Evolutionary conservation across 2,329 filamentous ascomycete genomes (phyloP), one percentile per base, ranked within the genome.

Genomic region (Pseudogymnoascus sp.): DNA sequence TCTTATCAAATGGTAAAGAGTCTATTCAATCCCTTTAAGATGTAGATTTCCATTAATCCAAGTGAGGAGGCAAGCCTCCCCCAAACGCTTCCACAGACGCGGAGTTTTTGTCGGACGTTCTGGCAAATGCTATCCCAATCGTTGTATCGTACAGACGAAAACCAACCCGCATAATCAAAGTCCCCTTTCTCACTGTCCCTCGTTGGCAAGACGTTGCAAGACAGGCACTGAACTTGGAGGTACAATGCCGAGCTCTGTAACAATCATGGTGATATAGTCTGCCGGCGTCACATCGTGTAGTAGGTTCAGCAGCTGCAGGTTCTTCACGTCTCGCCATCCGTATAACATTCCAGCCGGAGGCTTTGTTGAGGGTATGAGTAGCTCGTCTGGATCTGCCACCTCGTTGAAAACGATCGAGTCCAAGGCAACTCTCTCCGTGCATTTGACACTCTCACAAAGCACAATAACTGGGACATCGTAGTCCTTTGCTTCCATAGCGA

Each of bases 381-480:
- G 77, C 77, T 91, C 81, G 75, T 89, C 85, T 76, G 91, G 72
- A 74, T 93, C 82, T 77, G 85, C 92, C 66, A 97, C 88, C 78
- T 99, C 95, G 75, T 99, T 99, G 71, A 91, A 88, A 44, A 95
- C 93, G 68, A 97, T 90, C 23, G 91, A 93, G 76, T 97, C 95
- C 13, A 96, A 85, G 6, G 91, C 90, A 10, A 97, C 91, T 64
- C 91, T 88, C 70, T 91, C 87, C 71, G 95, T 90, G 74, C 97
- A 97, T 77, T 97, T 99, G 78, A 97, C 87, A 3, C 89, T 95
- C 78, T 97, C 93, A 75, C 91, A 96, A 65, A 96, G 89, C 2
- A 96, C 91, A 35, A 96, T 87, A 64, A 97, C 91, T 0, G 90
- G 89, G 38, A 93, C 84, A 64, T 88, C 87, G 19, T 86, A 81